Conservation (phyloP, 352 stramenopile genomes). For the Phytophthora colocasiae region DNA sequence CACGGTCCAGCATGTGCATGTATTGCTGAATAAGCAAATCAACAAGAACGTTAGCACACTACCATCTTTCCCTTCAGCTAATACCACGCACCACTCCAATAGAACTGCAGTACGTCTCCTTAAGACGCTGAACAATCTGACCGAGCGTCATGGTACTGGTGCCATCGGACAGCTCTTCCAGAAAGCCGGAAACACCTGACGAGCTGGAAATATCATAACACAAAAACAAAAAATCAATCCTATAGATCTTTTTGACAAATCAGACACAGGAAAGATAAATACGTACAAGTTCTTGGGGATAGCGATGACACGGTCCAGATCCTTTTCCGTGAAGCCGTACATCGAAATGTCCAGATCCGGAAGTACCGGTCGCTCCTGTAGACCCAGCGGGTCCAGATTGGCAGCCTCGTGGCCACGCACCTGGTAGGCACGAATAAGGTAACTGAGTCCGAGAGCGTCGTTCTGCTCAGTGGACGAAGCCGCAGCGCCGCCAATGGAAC, state of each 20-base stretch:
- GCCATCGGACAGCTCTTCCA: slow-evolving; percentile 82
- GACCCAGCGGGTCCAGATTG: slow-evolving; percentile 97
- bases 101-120: slow-evolving; percentile 97
- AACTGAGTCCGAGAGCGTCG: slow-evolving; percentile 93
- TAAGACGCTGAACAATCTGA: slow-evolving; percentile 93
- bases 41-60: slow-evolving; percentile 7
- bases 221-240: not conserved
- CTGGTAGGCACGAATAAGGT: slow-evolving; percentile 98
- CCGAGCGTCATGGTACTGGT: slow-evolving; percentile 93
- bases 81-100: slow-evolving; percentile 90
- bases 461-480: slow-evolving; percentile 60
- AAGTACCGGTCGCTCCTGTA: slow-evolving; percentile 73
- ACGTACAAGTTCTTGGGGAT: slow-evolving; percentile 91
- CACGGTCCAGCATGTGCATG: slow-evolving; percentile 97
- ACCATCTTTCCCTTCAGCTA: not conserved
- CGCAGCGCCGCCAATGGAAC: slow-evolving; percentile 45
- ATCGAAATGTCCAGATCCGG: slow-evolving; percentile 92
- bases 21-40: slow-evolving; percentile 86
- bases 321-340: slow-evolving; percentile 92
- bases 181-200: slow-evolving; percentile 89
- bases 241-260: not conserved
- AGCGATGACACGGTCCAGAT: slow-evolving; percentile 90
- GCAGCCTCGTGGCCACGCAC: slow-evolving; percentile 96
- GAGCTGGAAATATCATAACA: slow-evolving; percentile 46
- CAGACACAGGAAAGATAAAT: slow-evolving; percentile 7